phyloP scores from a whole-genome alignment of 108 stramenopile genomes.

The Cyclotella kingstonii region DNA sequence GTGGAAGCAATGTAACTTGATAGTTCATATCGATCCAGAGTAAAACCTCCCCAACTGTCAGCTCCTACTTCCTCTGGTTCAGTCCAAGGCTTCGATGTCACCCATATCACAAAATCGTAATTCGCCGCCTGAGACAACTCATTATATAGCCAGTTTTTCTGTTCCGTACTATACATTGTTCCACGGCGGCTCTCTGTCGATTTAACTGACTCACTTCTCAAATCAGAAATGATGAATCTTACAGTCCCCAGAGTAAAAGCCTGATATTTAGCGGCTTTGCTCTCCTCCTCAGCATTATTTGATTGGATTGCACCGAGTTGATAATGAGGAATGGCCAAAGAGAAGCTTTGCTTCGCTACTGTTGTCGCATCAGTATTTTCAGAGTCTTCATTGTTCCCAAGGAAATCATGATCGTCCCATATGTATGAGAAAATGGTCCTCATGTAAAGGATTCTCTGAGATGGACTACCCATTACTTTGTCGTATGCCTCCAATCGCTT shows the following conservation, averaged over 20 bases:
- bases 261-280: conserved; percentile 43
- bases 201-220: conserved; percentile 45
- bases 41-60: conserved; percentile 54
- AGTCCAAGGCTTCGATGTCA: conserved; percentile 52
- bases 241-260: conserved; percentile 64
- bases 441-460: conserved; percentile 44
- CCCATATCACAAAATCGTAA: conserved; percentile 69
- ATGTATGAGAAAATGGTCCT: conserved; percentile 48
- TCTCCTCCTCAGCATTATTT: conserved; percentile 7
- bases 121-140: conserved; percentile 40
- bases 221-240: conserved; percentile 56
- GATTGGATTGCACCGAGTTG: conserved; percentile 19
- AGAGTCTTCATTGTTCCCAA: conserved; percentile 48
- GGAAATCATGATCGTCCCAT: conserved; percentile 67
- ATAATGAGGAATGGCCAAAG: conserved; percentile 47
- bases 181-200: conserved; percentile 22
- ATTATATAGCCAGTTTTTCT: conserved; percentile 48
- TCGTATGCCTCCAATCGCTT: conserved; percentile 45
- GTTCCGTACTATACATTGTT: conserved; percentile 37
- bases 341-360: conserved; percentile 37
- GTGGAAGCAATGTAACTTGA: conserved; percentile 39
- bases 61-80: conserved; percentile 32
- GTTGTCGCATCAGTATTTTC: conserved; percentile 16
- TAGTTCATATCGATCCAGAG: conserved; percentile 27
- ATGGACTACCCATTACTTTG: conserved; percentile 47